Percentiles rank a stretch among this genome's conserved stretches.
Conservation (phyloP, 257 asterid genomes). For the Capsicum rhomboideum region DNA sequence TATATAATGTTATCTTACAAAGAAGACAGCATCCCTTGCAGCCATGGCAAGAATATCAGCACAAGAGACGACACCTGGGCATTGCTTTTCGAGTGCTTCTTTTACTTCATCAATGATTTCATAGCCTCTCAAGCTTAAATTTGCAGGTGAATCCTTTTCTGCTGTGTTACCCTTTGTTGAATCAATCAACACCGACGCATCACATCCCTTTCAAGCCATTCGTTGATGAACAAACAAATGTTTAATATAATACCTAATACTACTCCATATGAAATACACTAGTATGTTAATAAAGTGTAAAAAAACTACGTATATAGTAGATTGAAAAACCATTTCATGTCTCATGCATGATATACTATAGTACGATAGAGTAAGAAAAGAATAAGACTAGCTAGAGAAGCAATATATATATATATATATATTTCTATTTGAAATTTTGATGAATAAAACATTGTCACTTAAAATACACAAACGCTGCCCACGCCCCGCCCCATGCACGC, state of each 20-base stretch:
- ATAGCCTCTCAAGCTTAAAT: slow-evolving; percentile 72
- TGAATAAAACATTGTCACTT: no score
- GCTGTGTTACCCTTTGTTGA: slow-evolving; percentile 76
- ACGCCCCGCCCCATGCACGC: no score
- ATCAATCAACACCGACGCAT: slow-evolving; percentile 70
- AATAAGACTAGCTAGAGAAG: no score
- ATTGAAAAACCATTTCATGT: not conserved
- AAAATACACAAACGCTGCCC: no score
- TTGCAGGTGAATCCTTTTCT: slow-evolving; percentile 95
- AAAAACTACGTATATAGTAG: not conserved
- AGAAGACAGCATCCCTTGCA: slow-evolving; percentile 84
- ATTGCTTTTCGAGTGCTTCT: slow-evolving; percentile 47
- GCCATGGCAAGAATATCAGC: slow-evolving; percentile 95
- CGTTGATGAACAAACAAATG: not conserved
- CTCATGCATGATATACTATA: not conserved
- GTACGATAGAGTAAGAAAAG: not conserved
- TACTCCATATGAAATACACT: not conserved
- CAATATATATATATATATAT: not conserved
- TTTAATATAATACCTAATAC: no score
- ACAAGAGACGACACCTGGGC: slow-evolving; percentile 93
- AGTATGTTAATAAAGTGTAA: not conserved
- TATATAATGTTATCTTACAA: slow-evolving; percentile 30
- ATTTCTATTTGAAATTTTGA: no score
- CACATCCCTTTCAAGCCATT: slow-evolving; percentile 50
- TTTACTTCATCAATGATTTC: slow-evolving; percentile 74